These are phyloP conservation scores for Funneliformis caledonium DNA, from an alignment of 371 early-diverging fungal species.

Conservation along the genomic window DNA sequence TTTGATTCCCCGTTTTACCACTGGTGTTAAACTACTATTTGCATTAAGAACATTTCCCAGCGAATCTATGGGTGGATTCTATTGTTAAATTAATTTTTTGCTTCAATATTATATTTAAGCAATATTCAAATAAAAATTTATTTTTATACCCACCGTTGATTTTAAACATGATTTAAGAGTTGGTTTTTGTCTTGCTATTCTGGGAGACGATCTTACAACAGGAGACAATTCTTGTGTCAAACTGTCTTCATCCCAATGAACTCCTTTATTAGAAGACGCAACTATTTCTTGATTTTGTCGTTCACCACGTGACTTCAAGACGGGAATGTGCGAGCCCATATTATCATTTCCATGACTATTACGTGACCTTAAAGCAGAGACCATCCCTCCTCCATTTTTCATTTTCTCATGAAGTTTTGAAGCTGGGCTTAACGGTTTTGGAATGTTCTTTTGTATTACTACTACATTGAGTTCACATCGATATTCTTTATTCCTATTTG, in stretches of 20 bases:
- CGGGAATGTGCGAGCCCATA: not conserved
- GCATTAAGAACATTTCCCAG: constrained; percentile 22
- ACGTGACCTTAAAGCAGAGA: not conserved
- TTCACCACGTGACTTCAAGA: not conserved
- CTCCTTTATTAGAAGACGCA: not conserved
- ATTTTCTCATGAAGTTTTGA: constrained; percentile 2
- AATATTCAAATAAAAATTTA: not conserved
- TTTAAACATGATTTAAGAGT: constrained; percentile 21
- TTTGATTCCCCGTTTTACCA: constrained; percentile 17
- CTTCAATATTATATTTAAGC: not conserved
- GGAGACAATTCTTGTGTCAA: not conserved
- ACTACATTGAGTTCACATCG: constrained; percentile 1
- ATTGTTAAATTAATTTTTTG: not conserved
- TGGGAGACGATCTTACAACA: not conserved
- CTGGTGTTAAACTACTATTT: not conserved
- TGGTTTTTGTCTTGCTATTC: constrained; percentile 3
- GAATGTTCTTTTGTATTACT: not conserved
- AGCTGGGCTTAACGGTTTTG: constrained; percentile 11
- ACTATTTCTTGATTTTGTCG: not conserved
- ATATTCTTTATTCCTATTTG: constrained; percentile 14
- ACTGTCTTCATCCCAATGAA: constrained; percentile 8
- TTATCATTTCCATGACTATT: not conserved
- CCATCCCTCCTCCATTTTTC: not conserved
- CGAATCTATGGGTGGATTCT: constrained; percentile 11
- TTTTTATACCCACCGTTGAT: not conserved